These are phyloP conservation scores for Begonia fuchsioides DNA, from an alignment of 306 rosid species.

Conservation along the genomic window DNA sequence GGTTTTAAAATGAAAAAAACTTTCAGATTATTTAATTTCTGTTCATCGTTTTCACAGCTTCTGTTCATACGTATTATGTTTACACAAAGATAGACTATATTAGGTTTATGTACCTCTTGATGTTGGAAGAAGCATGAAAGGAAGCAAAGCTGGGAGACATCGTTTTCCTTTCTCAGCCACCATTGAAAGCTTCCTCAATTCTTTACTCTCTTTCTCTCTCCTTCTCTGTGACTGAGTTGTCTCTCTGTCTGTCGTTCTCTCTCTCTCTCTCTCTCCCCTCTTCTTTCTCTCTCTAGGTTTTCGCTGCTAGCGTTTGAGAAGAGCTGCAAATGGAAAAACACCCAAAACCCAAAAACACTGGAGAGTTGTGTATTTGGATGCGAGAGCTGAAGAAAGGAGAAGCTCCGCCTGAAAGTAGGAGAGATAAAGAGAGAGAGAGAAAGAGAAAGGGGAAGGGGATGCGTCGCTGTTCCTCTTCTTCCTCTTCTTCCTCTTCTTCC, in stretches of 20 bases:
- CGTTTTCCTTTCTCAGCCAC: constrained; percentile 52
- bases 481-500: constrained; percentile 26
- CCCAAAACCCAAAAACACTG: background rate
- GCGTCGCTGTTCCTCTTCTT: constrained; percentile 52
- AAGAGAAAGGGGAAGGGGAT: constrained; percentile 23
- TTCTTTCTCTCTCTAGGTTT: constrained; percentile 32
- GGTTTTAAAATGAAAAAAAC: too few relatives aligned
- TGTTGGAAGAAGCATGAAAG: constrained; percentile 50
- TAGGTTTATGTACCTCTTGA: constrained; percentile 37
- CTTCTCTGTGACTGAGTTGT: constrained; percentile 30
- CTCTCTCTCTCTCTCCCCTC: constrained; percentile 48
- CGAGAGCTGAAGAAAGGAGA: constrained; percentile 9
- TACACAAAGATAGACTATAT: constrained; percentile 1
- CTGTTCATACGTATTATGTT: constrained; percentile 12
- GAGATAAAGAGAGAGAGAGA: constrained; percentile 15
- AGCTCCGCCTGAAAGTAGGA: constrained; percentile 3
- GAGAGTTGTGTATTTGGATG: constrained; percentile 25
- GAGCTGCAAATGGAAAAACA: constrained; percentile 20
- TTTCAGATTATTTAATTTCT: too few relatives aligned
- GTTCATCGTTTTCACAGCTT: background rate
- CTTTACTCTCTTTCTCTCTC: constrained; percentile 9
- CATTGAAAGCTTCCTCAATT: constrained; percentile 50
- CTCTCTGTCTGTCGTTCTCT: constrained; percentile 51
- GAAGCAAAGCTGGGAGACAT: constrained; percentile 56
- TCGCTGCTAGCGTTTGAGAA: constrained; percentile 28